Percentiles rank a stretch among this genome's conserved stretches.
These are phyloP conservation scores for Entoloma clypeatum DNA, from an alignment of 1,284 basidiomycete genomes.

Conservation along the genomic window DNA sequence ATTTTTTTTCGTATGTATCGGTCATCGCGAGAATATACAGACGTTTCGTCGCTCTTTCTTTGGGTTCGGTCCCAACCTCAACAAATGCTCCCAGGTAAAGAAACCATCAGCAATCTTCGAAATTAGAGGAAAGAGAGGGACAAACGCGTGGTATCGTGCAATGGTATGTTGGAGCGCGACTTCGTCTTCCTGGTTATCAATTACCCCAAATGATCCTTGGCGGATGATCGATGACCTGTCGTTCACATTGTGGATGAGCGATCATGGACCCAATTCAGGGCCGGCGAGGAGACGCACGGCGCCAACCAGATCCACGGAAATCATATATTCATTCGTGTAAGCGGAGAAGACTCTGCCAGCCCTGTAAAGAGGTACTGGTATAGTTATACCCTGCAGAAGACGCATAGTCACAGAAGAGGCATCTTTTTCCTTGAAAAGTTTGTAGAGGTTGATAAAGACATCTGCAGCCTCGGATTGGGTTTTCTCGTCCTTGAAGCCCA, in stretches of 20 bases:
- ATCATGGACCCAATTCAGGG: background rate
- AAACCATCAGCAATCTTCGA: constrained; percentile 27
- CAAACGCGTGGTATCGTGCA: constrained; percentile 24
- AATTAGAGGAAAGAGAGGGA: background rate
- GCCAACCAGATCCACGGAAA: constrained; percentile 50
- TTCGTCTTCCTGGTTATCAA: constrained; percentile 32
- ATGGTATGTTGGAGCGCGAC: constrained; percentile 23
- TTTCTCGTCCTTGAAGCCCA: constrained; percentile 80
- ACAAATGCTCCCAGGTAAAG: no score
- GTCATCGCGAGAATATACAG: no score
- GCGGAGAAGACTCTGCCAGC: constrained; percentile 35
- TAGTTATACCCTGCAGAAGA: no score
- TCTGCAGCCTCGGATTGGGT: constrained; percentile 85
- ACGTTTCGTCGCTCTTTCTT: no score
- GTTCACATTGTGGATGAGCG: constrained; percentile 18
- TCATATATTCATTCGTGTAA: constrained; percentile 43
- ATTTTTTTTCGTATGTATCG: no score
- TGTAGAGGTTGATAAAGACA: constrained; percentile 94
- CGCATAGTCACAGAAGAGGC: no score
- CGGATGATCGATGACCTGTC: no score
- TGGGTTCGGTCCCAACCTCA: no score
- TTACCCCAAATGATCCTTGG: constrained; percentile 51
- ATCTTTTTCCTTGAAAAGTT: constrained; percentile 98
- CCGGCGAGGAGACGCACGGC: constrained; percentile 35
- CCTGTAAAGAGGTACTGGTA: no score